Percentiles rank a stretch among this genome's conserved stretches.
These are phyloP conservation scores for Agapanthus africanus DNA, from an alignment of 106 monocot genomes.

Conservation along the genomic window DNA sequence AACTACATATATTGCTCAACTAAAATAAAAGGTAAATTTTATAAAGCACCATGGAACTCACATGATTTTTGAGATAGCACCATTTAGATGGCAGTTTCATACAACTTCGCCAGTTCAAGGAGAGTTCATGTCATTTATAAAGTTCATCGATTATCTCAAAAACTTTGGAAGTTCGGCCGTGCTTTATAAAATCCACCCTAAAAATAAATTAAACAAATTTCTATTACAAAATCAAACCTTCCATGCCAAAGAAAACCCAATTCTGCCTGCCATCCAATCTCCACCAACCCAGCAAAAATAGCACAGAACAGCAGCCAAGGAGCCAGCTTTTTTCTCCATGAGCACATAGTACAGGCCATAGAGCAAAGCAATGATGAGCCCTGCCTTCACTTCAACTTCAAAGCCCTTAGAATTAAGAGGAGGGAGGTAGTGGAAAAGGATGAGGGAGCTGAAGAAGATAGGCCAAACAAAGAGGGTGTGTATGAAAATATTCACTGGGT, in stretches of 20 bases:
- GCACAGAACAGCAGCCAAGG: conserved; percentile 43
- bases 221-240: too few relatives aligned
- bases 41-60: too few relatives aligned
- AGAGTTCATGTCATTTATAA: too few relatives aligned
- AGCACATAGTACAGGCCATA: conserved; percentile 33
- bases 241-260: conserved; percentile 45
- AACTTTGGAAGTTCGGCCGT: too few relatives aligned
- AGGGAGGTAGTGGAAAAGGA: conserved; percentile 55
- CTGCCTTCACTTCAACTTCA: conserved; percentile 13
- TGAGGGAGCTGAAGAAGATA: conserved; percentile 51
- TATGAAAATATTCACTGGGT: conserved; percentile 48
- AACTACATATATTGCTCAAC: too few relatives aligned
- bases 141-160: too few relatives aligned
- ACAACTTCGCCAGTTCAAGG: too few relatives aligned
- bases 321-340: conserved; percentile 46
- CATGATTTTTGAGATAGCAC: too few relatives aligned
- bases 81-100: too few relatives aligned
- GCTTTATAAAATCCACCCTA: too few relatives aligned
- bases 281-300: conserved; percentile 43
- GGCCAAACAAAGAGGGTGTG: conserved; percentile 84
- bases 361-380: conserved; percentile 24
- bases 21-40: too few relatives aligned
- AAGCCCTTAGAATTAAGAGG: neutral
- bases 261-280: conserved; percentile 15
- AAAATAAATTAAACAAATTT: too few relatives aligned